Evolutionary conservation across 805 yeast genomes (phyloP).

Genomic region (Maudiozyma serrabonitensis): DNA sequence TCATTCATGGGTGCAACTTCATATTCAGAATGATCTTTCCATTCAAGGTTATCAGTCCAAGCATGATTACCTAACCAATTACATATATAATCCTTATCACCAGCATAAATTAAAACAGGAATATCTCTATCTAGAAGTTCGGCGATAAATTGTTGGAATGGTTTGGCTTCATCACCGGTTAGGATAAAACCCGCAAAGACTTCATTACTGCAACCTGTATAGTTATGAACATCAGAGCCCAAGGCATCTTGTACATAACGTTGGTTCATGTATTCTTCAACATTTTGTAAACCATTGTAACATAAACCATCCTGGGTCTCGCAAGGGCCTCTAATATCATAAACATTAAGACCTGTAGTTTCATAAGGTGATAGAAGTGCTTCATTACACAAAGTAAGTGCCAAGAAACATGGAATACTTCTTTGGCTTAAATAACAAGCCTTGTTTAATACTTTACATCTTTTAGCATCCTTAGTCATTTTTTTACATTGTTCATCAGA

Average conservation of each 20-base stretch:
- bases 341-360: slow-evolving; percentile 74
- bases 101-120: slow-evolving; percentile 86
- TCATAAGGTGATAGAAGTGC: slow-evolving; percentile 59
- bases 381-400: slow-evolving; percentile 68
- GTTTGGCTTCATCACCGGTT: slow-evolving; percentile 79
- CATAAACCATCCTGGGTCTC: slow-evolving; percentile 60
- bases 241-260: slow-evolving; percentile 63
- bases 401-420: slow-evolving; percentile 75
- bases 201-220: slow-evolving; percentile 56
- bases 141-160: slow-evolving; percentile 66
- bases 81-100: slow-evolving; percentile 87
- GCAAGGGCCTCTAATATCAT: slow-evolving; percentile 76
- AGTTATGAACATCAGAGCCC: slow-evolving; percentile 76
- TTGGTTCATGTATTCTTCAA: slow-evolving; percentile 64
- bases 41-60: slow-evolving; percentile 62
- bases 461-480: slow-evolving; percentile 52
- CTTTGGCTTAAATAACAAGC: slow-evolving; percentile 55
- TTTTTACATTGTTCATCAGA: slow-evolving; percentile 57
- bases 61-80: slow-evolving; percentile 88
- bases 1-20: slow-evolving; percentile 32
- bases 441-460: slow-evolving; percentile 53
- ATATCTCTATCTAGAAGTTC: slow-evolving; percentile 58
- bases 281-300: slow-evolving; percentile 60
- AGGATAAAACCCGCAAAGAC: slow-evolving; percentile 60
- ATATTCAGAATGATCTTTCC: slow-evolving; percentile 49